Evolutionary conservation across 2,329 filamentous ascomycete genomes (phyloP).

Genomic region (Alternaria novae-zelandiae): DNA sequence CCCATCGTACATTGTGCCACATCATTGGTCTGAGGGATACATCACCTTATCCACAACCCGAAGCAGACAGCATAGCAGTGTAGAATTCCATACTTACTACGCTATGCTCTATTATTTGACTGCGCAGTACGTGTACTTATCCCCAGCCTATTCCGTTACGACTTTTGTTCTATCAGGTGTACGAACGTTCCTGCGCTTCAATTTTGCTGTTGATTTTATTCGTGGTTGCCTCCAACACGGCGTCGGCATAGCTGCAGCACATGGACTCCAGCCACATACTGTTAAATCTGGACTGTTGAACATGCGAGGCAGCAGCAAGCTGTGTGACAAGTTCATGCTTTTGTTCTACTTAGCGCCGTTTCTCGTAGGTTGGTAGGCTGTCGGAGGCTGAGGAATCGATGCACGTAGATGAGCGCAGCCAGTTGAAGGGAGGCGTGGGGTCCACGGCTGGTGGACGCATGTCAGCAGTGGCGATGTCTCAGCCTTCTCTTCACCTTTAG

Average conservation of each 20-base stretch:
- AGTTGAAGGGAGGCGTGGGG: background rate
- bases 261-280: background rate
- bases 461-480: background rate
- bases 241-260: background rate
- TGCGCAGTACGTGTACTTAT: background rate
- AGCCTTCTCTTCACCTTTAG: background rate
- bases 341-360: background rate
- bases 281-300: accelerated
- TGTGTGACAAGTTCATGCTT: background rate
- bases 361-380: background rate
- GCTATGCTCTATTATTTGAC: background rate
- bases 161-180: background rate
- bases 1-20: slow-evolving; percentile 21
- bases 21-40: slow-evolving; percentile 24
- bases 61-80: background rate
- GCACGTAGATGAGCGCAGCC: background rate
- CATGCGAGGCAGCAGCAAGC: background rate
- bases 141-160: slow-evolving; percentile 20
- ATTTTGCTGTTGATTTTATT: background rate
- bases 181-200: background rate
- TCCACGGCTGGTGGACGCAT: background rate
- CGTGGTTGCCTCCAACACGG: background rate
- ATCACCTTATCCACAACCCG: background rate
- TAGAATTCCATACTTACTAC: background rate
- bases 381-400: background rate